phyloP scores from a whole-genome alignment of 2,329 filamentous ascomycete genomes.

The Cytospora schulzeri region DNA sequence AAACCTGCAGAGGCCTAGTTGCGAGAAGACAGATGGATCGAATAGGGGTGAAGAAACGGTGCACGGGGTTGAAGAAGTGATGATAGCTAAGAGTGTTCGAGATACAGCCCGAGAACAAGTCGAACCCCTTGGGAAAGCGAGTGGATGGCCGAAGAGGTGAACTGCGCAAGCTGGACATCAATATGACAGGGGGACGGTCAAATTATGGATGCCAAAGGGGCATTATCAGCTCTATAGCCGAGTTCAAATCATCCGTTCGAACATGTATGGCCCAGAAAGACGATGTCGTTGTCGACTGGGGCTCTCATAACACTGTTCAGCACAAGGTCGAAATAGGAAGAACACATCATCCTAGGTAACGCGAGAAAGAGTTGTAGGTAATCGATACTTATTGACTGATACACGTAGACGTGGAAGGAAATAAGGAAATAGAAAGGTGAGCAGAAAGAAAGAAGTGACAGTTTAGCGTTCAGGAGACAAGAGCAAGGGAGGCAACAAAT shows the following conservation, averaged over 20 bases:
- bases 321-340: slow-evolving; percentile 14
- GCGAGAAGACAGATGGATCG: not conserved
- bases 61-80: not conserved
- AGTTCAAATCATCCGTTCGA: slow-evolving; percentile 10
- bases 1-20: not conserved
- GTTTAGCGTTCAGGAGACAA: not conserved
- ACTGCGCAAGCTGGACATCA: slow-evolving; percentile 1
- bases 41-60: slow-evolving; percentile 5
- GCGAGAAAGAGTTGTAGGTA: slow-evolving; percentile 3
- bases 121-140: slow-evolving; percentile 6
- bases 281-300: slow-evolving; percentile 14
- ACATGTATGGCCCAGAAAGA: slow-evolving; percentile 1
- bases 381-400: not conserved
- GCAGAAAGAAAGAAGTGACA: slow-evolving; percentile 12
- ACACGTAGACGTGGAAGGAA: slow-evolving; percentile 1
- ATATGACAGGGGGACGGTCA: not conserved
- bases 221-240: slow-evolving; percentile 2
- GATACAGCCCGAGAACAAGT: not conserved
- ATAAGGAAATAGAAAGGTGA: slow-evolving; percentile 2
- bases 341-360: slow-evolving; percentile 20
- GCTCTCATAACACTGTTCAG: slow-evolving; percentile 23
- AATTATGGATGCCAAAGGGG: not conserved
- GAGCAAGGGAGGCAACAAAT: not conserved
- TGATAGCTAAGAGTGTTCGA: not conserved
- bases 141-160: not conserved